A percentile compares a stretch with the other conserved stretches of the same genome.
Conservation (phyloP, 306 rosid genomes). For the Betula pendula region DNA sequence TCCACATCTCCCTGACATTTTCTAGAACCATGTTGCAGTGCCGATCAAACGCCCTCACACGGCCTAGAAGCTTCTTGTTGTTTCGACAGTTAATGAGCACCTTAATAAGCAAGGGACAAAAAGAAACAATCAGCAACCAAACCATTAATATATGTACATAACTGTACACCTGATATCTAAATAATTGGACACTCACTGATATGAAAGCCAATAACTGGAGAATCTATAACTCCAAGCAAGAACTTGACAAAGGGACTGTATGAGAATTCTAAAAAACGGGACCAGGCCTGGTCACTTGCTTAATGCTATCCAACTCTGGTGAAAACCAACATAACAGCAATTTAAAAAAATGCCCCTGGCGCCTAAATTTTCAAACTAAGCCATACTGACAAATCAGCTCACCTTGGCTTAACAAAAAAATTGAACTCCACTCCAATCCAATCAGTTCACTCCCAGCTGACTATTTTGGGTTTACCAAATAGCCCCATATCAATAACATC, state of each 20-base stretch:
- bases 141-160: not conserved
- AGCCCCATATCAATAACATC: not conserved
- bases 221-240: constrained; percentile 3
- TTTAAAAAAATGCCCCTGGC: not conserved
- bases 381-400: not conserved
- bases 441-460: constrained; percentile 1
- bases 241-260: not conserved
- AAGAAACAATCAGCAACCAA: not conserved
- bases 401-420: constrained; percentile 1
- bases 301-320: constrained; percentile 5
- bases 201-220: not conserved
- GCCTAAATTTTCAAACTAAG: constrained; percentile 7
- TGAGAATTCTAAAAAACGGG: constrained; percentile 5
- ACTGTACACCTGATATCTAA: not conserved
- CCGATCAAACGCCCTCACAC: constrained; percentile 60
- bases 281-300: constrained; percentile 14
- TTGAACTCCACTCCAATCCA: not conserved
- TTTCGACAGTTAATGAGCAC: constrained; percentile 60
- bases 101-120: constrained; percentile 16
- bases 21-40: constrained; percentile 69
- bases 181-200: not conserved
- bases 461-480: not conserved
- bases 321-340: constrained; percentile 3
- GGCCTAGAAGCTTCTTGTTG: constrained; percentile 57
- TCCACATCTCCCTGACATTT: constrained; percentile 69